Percentiles rank a stretch among this genome's conserved stretches.
Conservation (phyloP, 2,329 filamentous ascomycete genomes). For the Dryadomyces quercus-mongolicae region DNA sequence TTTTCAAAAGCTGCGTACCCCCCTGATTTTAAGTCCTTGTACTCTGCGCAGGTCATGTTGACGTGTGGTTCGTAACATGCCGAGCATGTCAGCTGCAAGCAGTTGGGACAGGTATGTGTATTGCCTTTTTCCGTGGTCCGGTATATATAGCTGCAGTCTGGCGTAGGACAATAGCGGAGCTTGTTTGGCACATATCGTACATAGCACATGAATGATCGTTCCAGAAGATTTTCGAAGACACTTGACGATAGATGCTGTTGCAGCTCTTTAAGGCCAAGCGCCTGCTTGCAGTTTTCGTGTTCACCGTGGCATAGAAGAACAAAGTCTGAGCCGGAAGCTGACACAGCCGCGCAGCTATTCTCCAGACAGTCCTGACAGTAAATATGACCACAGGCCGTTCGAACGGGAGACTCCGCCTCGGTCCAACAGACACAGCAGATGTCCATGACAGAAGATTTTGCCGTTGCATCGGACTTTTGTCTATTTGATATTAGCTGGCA, state of each 20-base stretch:
- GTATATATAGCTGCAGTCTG: slow-evolving; percentile 15
- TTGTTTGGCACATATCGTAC: slow-evolving; percentile 18
- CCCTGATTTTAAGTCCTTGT: not conserved
- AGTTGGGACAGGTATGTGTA: slow-evolving; percentile 23
- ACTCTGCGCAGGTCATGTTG: slow-evolving; percentile 4
- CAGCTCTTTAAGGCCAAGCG: slow-evolving; percentile 17
- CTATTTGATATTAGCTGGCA: not conserved
- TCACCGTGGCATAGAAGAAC: slow-evolving; percentile 8
- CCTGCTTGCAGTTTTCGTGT: slow-evolving; percentile 12
- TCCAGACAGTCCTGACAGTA: slow-evolving; percentile 32
- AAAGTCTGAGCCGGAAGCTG: not conserved
- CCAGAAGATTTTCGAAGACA: slow-evolving; percentile 24
- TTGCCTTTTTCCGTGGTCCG: not conserved
- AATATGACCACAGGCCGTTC: slow-evolving; percentile 24
- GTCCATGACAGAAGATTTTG: not conserved
- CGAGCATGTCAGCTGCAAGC: slow-evolving; percentile 20
- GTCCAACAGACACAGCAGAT: slow-evolving; percentile 24
- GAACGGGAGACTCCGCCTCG: slow-evolving; percentile 22
- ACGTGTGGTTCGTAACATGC: slow-evolving; percentile 22
- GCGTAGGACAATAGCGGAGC: slow-evolving; percentile 28
- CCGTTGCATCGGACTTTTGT: not conserved
- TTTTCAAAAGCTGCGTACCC: not conserved
- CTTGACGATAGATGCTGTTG: slow-evolving; percentile 18
- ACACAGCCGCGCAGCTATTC: slow-evolving; percentile 15
- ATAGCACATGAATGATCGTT: slow-evolving; percentile 23